A percentile compares a stretch with the other conserved stretches of the same genome.
These are phyloP conservation scores for Solanum chmielewskii DNA, from an alignment of 257 asterid species.

Conservation along the genomic window DNA sequence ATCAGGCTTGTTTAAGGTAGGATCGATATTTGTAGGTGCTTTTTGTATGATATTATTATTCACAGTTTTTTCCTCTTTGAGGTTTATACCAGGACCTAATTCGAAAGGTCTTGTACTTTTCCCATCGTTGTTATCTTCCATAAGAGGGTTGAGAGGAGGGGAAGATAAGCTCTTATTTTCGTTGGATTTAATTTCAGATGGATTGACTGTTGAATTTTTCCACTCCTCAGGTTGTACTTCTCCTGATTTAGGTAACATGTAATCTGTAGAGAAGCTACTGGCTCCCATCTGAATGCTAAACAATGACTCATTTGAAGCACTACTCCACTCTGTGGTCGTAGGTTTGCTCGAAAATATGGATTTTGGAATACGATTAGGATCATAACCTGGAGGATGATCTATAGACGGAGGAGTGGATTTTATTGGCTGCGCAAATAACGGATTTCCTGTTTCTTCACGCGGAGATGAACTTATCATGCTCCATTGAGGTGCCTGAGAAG, in stretches of 20 bases:
- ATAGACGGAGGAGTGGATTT: conserved; percentile 24
- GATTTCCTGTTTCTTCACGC: background rate
- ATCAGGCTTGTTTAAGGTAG: background rate
- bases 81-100: background rate
- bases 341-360: conserved; percentile 29
- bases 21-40: background rate
- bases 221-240: background rate
- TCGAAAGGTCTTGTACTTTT: background rate
- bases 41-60: background rate
- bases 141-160: background rate
- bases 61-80: background rate
- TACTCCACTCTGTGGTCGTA: conserved; percentile 57
- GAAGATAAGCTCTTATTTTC: background rate
- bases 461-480: conserved; percentile 24
- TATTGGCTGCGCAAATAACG: background rate
- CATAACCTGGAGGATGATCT: conserved; percentile 26
- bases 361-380: conserved; percentile 50
- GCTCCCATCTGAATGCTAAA: conserved; percentile 71
- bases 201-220: background rate
- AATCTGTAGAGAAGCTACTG: conserved; percentile 42
- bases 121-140: background rate
- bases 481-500: conserved; percentile 12
- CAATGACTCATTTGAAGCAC: conserved; percentile 63
- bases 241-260: background rate
- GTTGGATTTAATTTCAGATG: background rate